phyloP scores from a whole-genome alignment of 2,329 filamentous ascomycete genomes.

The Epichloe coenophiala region DNA sequence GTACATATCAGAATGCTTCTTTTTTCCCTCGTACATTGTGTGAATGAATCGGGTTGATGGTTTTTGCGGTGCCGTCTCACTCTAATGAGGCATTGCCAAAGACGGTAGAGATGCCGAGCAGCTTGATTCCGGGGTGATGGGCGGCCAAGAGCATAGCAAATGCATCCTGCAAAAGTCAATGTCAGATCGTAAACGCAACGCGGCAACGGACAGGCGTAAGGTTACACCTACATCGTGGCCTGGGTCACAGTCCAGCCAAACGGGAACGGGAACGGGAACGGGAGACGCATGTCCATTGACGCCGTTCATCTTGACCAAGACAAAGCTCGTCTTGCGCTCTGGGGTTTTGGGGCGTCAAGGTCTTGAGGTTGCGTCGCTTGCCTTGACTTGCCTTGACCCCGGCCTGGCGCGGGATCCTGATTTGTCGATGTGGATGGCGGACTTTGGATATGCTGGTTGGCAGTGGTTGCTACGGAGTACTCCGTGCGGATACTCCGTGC shows the following conservation, averaged over 20 bases:
- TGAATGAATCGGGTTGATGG: neutral
- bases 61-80: constrained; percentile 19
- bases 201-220: no score
- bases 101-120: constrained; percentile 83
- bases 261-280: constrained; percentile 27
- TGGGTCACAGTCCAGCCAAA: constrained; percentile 48
- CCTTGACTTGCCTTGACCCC: no score
- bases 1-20: neutral
- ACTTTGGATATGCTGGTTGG: no score
- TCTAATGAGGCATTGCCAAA: constrained; percentile 82
- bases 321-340: no score
- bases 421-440: no score
- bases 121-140: constrained; percentile 62
- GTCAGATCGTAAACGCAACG: neutral
- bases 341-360: neutral
- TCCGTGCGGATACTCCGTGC: no score
- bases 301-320: constrained; percentile 11
- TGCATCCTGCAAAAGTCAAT: constrained; percentile 49
- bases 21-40: no score
- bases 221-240: constrained; percentile 48
- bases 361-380: neutral
- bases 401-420: no score
- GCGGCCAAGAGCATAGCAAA: constrained; percentile 84
- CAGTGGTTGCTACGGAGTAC: no score
- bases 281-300: constrained; percentile 8